phyloP scores from a whole-genome alignment of 2,329 filamentous ascomycete genomes.

The Trichoderma gracile region DNA sequence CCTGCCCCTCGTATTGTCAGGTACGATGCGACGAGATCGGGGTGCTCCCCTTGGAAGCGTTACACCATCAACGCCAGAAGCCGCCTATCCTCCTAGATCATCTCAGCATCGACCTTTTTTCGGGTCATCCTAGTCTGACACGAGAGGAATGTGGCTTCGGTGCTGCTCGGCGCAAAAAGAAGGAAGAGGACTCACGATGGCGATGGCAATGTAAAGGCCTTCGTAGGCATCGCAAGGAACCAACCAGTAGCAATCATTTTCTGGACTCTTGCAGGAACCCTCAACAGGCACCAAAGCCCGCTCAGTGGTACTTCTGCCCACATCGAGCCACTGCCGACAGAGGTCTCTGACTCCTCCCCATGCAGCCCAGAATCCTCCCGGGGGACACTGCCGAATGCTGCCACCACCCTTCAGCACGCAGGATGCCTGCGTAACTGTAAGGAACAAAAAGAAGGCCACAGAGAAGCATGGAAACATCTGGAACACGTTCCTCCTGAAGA shows the following conservation, averaged over 20 bases:
- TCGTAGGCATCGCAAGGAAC: neutral
- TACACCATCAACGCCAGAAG: neutral
- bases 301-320: neutral
- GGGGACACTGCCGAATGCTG: slow-evolving; percentile 9
- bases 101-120: neutral
- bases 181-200: neutral
- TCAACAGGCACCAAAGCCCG: neutral
- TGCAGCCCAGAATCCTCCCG: slow-evolving; percentile 15
- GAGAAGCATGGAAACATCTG: neutral
- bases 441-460: neutral
- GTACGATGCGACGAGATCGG: slow-evolving; percentile 10
- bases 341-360: neutral
- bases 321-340: slow-evolving; percentile 12
- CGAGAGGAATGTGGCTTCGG: neutral
- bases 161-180: neutral
- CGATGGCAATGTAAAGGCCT: neutral
- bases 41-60: neutral
- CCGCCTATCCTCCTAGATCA: neutral
- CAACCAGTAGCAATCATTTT: slow-evolving; percentile 11
- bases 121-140: neutral
- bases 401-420: neutral
- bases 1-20: slow-evolving; percentile 10
- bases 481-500: neutral
- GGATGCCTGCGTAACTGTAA: neutral
- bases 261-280: neutral